Evolutionary conservation across 768 basidiomycete species (phyloP).

Genomic region (Tulasnella sp.): DNA sequence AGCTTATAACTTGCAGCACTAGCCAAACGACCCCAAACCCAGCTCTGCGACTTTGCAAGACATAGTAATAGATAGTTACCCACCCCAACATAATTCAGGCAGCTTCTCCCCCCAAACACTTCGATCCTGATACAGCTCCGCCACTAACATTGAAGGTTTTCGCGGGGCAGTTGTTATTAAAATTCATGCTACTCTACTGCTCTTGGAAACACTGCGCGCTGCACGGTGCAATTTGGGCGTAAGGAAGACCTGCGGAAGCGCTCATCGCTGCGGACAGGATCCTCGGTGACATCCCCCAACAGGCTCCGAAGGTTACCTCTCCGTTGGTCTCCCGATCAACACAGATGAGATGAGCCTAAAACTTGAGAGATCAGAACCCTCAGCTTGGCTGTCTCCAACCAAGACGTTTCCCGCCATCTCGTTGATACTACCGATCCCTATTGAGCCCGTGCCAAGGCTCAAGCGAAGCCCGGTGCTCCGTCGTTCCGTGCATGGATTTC

Average conservation of each 20-base stretch:
- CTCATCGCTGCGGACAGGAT: not conserved
- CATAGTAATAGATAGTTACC: too few relatives aligned
- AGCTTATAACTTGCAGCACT: too few relatives aligned
- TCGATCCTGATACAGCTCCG: too few relatives aligned
- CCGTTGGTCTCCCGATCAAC: not conserved
- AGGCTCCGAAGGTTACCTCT: not conserved
- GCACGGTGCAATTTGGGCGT: not conserved
- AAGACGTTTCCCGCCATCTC: not conserved
- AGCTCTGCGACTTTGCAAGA: too few relatives aligned
- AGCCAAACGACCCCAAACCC: too few relatives aligned
- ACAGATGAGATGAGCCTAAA: not conserved
- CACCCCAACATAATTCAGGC: too few relatives aligned
- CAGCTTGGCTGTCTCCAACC: not conserved
- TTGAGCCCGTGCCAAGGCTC: not conserved
- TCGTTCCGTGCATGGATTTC: not conserved
- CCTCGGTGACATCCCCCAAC: not conserved
- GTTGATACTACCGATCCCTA: not conserved
- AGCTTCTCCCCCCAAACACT: too few relatives aligned
- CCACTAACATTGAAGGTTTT: too few relatives aligned
- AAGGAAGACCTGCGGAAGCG: not conserved
- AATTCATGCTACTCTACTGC: not conserved
- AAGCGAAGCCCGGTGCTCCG: not conserved
- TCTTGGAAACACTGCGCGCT: not conserved
- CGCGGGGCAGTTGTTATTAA: not conserved
- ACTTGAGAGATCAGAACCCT: not conserved